phyloP scores from a whole-genome alignment of 108 stramenopile species.

The Aurantiochytrium sp. region DNA sequence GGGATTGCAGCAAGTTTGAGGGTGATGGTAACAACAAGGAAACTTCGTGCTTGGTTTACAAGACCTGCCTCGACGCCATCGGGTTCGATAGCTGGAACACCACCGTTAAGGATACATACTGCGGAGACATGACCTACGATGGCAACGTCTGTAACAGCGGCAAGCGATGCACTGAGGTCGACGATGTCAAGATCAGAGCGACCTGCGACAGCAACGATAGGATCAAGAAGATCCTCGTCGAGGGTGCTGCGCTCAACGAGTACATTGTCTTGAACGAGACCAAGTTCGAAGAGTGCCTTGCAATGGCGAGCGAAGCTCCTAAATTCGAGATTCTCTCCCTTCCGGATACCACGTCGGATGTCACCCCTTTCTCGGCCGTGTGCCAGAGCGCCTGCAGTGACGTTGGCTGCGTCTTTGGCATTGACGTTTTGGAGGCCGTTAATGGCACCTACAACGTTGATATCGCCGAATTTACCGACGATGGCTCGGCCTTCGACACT shows the following conservation, averaged over 20 bases:
- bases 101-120: background rate
- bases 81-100: background rate
- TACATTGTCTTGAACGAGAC: background rate
- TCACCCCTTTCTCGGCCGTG: background rate
- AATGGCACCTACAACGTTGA: background rate
- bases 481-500: background rate
- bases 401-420: background rate
- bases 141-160: background rate
- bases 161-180: background rate
- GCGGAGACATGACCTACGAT: background rate
- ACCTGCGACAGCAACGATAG: background rate
- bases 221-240: background rate
- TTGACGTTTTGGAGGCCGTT: background rate
- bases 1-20: background rate
- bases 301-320: too few species aligned
- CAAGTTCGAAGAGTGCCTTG: background rate
- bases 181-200: background rate
- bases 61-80: background rate
- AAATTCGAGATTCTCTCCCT: background rate
- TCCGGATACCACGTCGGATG: background rate
- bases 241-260: background rate
- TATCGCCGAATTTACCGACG: background rate
- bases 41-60: background rate
- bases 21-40: background rate
- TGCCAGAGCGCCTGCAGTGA: background rate